Conservation (phyloP, 257 asterid genomes). For the Linderniella brevidens region DNA sequence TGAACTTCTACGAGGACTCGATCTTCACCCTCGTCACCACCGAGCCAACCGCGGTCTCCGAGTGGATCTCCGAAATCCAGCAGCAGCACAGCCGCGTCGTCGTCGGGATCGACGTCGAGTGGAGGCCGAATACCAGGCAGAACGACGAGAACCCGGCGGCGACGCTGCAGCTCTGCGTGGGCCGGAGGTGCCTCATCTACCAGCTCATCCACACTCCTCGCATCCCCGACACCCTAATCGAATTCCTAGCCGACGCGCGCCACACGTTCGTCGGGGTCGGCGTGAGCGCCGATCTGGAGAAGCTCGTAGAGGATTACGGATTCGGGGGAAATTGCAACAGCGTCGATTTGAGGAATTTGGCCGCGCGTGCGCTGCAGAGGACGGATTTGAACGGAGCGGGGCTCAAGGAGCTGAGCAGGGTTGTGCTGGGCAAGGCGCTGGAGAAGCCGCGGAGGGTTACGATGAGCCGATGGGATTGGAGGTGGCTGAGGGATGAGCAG, state of each 20-base stretch:
- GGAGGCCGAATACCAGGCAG: conserved; percentile 30
- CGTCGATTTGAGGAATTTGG: conserved; percentile 31
- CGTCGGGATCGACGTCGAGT: conserved; percentile 42
- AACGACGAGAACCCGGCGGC: conserved; percentile 22
- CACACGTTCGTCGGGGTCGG: conserved; percentile 38
- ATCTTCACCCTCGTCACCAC: conserved; percentile 29
- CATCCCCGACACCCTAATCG: conserved; percentile 16
- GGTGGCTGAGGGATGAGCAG: conserved; percentile 23
- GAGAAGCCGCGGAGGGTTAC: conserved; percentile 27
- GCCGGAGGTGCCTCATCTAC: conserved; percentile 26
- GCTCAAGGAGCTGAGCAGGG: conserved; percentile 17
- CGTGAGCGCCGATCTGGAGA: conserved; percentile 23
- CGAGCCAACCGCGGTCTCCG: conserved; percentile 14
- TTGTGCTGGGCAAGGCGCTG: conserved; percentile 22
- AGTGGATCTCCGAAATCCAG: conserved; percentile 27
- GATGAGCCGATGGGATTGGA: conserved; percentile 37
- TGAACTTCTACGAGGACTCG: conserved; percentile 15
- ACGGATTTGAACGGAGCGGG: conserved; percentile 18
- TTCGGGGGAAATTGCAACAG: conserved; percentile 16
- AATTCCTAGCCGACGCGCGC: conserved; percentile 22
- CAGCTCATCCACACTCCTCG: conserved; percentile 20
- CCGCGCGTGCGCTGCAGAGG: conserved; percentile 15
- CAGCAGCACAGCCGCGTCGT: conserved; percentile 10
- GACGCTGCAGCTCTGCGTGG: conserved; percentile 39
- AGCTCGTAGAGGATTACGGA: conserved; percentile 22